These are phyloP conservation scores for Aspergillus taichungensis DNA, from an alignment of 495 filamentous ascomycete species.

Conservation along the genomic window DNA sequence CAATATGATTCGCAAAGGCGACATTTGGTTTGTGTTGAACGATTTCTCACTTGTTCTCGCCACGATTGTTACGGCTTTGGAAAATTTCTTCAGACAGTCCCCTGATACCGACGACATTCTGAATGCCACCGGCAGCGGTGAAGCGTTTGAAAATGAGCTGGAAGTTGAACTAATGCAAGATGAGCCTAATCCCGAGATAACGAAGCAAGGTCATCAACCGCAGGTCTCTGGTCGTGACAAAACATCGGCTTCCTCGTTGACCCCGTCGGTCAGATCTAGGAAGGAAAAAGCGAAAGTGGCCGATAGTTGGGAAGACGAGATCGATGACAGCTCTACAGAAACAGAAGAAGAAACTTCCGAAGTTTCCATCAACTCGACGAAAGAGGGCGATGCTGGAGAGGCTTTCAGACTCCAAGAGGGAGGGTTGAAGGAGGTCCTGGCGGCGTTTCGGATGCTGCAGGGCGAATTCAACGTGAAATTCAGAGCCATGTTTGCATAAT, in stretches of 20 bases:
- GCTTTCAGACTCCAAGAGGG: slow-evolving; percentile 5
- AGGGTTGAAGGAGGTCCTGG: slow-evolving; percentile 37
- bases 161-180: slow-evolving; percentile 1
- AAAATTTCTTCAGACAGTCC: slow-evolving; percentile 13
- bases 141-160: slow-evolving; percentile 6
- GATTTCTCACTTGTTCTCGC: slow-evolving; percentile 65
- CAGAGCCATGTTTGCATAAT: slow-evolving; percentile 41
- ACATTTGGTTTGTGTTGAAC: slow-evolving; percentile 59
- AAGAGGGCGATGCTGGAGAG: background rate
- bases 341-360: slow-evolving; percentile 6
- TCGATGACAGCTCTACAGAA: slow-evolving; percentile 1
- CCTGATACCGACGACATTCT: slow-evolving; percentile 10
- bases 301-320: slow-evolving; percentile 15
- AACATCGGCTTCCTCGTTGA: background rate
- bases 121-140: slow-evolving; percentile 10
- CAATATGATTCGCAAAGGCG: slow-evolving; percentile 52
- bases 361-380: background rate
- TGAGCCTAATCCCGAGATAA: background rate
- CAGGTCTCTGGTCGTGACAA: background rate
- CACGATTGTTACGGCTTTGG: slow-evolving; percentile 40
- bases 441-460: slow-evolving; percentile 47
- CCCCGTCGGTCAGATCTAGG: background rate
- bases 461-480: slow-evolving; percentile 60
- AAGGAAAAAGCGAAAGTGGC: background rate
- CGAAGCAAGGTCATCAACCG: background rate